Conservation (phyloP, 2,329 filamentous ascomycete genomes). For the Trematosphaeria pertusa region DNA sequence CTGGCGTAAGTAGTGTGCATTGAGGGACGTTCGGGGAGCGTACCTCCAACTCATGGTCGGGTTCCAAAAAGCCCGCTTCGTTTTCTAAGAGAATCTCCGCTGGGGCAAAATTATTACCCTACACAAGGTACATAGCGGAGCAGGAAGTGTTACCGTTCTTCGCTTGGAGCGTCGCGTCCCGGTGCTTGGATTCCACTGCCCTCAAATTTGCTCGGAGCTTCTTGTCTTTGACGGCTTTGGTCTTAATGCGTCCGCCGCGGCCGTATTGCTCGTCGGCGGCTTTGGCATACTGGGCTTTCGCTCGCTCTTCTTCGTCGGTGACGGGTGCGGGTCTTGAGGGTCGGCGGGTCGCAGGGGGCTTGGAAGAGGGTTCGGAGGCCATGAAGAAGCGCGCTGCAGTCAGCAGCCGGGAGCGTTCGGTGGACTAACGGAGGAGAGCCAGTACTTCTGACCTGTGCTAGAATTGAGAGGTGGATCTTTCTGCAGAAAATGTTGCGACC, state of each 20-base stretch:
- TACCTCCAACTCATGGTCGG: conserved; percentile 87
- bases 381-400: no score
- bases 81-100: conserved; percentile 94
- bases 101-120: no score
- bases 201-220: conserved; percentile 85
- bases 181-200: conserved; percentile 80
- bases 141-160: no score
- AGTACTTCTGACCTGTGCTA: no score
- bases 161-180: conserved; percentile 79
- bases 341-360: conserved; percentile 26
- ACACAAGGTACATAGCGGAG: no score
- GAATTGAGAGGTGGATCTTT: no score
- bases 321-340: conserved; percentile 30
- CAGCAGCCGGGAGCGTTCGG: no score
- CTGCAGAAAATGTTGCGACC: no score
- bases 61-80: conserved; percentile 81
- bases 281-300: conserved; percentile 40
- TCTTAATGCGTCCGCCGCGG: conserved; percentile 76
- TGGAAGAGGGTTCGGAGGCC: conserved; percentile 29
- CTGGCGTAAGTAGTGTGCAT: no score
- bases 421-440: no score
- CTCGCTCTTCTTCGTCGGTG: conserved; percentile 38
- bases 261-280: conserved; percentile 79
- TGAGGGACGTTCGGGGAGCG: no score
- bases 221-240: conserved; percentile 81